Evolutionary conservation across 805 yeast species (phyloP), one percentile per base, ranked within the genome.

Genomic region (Clavispora santaluciae): DNA sequence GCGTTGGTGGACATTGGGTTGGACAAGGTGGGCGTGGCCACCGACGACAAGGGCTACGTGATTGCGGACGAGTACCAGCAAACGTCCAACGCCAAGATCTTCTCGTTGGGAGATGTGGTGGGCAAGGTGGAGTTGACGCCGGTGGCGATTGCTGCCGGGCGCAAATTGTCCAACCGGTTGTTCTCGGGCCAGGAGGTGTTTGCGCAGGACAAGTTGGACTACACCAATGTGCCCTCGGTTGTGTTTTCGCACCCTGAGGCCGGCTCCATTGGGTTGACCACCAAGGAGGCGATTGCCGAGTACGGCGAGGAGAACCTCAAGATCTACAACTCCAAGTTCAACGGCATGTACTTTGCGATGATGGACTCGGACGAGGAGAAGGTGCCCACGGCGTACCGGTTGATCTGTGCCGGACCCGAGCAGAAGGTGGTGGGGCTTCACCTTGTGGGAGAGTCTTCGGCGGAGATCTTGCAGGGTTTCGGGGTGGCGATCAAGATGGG

Each of bases 401-500:
- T 93, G 44, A 73, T 93, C 36, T 76, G 80, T 57, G 76, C 81
- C 24, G 95, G 96, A 13, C 67, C 75, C 35, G 81, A 86, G 31
- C 98, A 93, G 65, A 90, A 87, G 67, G 96, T 93, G 41, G 95
- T 93, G 46, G 99, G 99, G 22, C 69, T 93, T 52, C 99, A 93
- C 64, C 66, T 93, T 41, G 86, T 90, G 51, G 99, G 99, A 46
- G 98, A 90, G 57, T 67, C 78, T 7, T 79, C 93, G 39, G 80
- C 95, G 23, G 99, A 93, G 66, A 90, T 93, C 44, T 75, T 93
- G 55, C 99, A 93, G 73, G 99, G 99, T 28, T 93, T 93, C 57
- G 99, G 98, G 44, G 99, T 90, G 40, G 99, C 99, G 38, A 71
- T 93, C 49, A 90, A 90, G 70, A 93, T 93, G 99, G 99, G 99